Percentiles rank a stretch among this genome's conserved stretches.
phyloP scores from a whole-genome alignment of 805 yeast species.

The Jamesozyma spencerorum region DNA sequence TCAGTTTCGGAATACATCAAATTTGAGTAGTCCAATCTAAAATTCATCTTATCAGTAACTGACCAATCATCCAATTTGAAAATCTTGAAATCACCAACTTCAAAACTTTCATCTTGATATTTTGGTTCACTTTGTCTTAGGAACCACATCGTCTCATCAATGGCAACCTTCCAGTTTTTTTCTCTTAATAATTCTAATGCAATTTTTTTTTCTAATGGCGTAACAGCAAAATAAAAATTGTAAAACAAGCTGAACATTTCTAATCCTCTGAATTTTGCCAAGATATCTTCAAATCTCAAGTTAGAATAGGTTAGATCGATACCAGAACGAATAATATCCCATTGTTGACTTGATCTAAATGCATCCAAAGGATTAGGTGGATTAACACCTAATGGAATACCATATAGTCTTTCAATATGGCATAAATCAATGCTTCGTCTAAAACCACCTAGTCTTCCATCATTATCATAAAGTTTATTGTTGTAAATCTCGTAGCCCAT shows the following conservation, averaged over 20 bases:
- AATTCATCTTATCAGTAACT: slow-evolving; percentile 34
- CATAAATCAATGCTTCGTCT: slow-evolving; percentile 25
- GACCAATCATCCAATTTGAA: slow-evolving; percentile 39
- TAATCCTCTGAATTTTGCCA: slow-evolving; percentile 23
- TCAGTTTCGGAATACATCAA: slow-evolving; percentile 7
- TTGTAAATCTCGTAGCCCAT: slow-evolving; percentile 22
- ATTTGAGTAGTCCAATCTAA: slow-evolving; percentile 31
- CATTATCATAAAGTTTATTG: slow-evolving; percentile 14
- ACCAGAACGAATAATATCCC: slow-evolving; percentile 26
- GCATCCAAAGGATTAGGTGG: slow-evolving; percentile 31
- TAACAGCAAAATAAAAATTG: slow-evolving; percentile 37
- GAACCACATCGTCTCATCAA: slow-evolving; percentile 31
- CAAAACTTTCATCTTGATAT: slow-evolving; percentile 33
- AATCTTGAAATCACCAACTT: slow-evolving; percentile 36
- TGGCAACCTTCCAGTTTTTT: slow-evolving; percentile 33
- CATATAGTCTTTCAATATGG: slow-evolving; percentile 18
- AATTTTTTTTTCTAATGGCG: slow-evolving; percentile 34
- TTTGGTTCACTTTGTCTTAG: slow-evolving; percentile 33
- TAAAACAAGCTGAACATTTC: slow-evolving; percentile 35
- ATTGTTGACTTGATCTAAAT: slow-evolving; percentile 27
- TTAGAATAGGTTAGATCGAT: slow-evolving; percentile 11
- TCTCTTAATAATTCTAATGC: slow-evolving; percentile 29
- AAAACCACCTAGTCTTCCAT: slow-evolving; percentile 23
- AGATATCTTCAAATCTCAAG: slow-evolving; percentile 8
- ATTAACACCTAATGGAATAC: slow-evolving; percentile 22